Evolutionary conservation across 1,139 yeast species (phyloP).

Genomic region (Scheffersomyces lignicola): DNA sequence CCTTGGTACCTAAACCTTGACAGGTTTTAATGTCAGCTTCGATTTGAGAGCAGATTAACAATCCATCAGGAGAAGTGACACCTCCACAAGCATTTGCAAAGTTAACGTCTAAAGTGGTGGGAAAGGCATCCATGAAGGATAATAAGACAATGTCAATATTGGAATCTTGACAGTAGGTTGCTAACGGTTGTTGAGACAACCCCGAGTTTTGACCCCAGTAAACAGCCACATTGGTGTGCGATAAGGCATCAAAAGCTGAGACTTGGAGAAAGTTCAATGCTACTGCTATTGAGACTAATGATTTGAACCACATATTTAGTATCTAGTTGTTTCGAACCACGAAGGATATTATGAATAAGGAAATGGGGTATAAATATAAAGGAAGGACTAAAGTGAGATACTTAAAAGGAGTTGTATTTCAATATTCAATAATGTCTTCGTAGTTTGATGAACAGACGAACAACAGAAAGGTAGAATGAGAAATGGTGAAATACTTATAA

Average conservation of each 20-base stretch:
- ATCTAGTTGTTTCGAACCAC: not conserved
- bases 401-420: too few species aligned
- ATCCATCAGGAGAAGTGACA: slow-evolving; percentile 49
- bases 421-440: slow-evolving; percentile 4
- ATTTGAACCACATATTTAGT: not conserved
- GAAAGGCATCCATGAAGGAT: slow-evolving; percentile 69
- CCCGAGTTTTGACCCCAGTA: slow-evolving; percentile 90
- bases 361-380: slow-evolving; percentile 7
- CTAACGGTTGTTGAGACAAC: slow-evolving; percentile 63
- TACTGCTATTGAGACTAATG: not conserved
- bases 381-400: slow-evolving; percentile 12
- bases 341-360: not conserved
- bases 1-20: slow-evolving; percentile 74
- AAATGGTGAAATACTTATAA: too few species aligned
- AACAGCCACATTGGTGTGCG: slow-evolving; percentile 65
- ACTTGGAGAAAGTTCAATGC: slow-evolving; percentile 8
- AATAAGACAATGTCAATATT: slow-evolving; percentile 72
- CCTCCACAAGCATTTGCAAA: slow-evolving; percentile 69
- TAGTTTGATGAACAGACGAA: slow-evolving; percentile 2
- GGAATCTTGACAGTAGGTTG: slow-evolving; percentile 66
- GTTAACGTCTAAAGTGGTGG: slow-evolving; percentile 50
- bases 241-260: slow-evolving; percentile 42
- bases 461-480: too few species aligned
- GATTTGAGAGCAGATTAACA: slow-evolving; percentile 60
- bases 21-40: slow-evolving; percentile 82